A percentile compares a stretch with the other conserved stretches of the same genome.
Conservation (phyloP, 495 filamentous ascomycete genomes). For the Hyaloscypha finlandica region DNA sequence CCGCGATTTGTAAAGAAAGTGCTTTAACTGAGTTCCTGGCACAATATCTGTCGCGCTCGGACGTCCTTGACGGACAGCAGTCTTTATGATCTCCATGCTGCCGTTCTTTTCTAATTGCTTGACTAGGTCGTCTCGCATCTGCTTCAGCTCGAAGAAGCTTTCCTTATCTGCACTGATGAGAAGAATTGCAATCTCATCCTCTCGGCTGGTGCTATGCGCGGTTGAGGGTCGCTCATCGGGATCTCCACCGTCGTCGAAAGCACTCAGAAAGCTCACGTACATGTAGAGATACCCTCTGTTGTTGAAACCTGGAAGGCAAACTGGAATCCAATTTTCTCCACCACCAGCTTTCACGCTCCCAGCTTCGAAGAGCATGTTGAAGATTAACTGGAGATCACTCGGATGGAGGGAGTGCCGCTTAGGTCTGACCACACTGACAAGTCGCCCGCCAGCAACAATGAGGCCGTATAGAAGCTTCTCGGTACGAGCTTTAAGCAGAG, state of each 20-base stretch:
- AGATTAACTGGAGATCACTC: slow-evolving; percentile 92
- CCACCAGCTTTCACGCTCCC: slow-evolving; percentile 81
- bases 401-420: slow-evolving; percentile 96
- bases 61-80: slow-evolving; percentile 70
- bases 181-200: slow-evolving; percentile 85
- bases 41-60: slow-evolving; percentile 72
- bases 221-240: slow-evolving; percentile 18
- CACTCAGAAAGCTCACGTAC: slow-evolving; percentile 88
- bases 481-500: slow-evolving; percentile 74
- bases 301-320: slow-evolving; percentile 97
- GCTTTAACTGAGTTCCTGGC: slow-evolving; percentile 74
- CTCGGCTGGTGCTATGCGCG: slow-evolving; percentile 27
- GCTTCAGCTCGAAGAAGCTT: slow-evolving; percentile 84
- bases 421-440: slow-evolving; percentile 92
- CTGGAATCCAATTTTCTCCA: slow-evolving; percentile 95
- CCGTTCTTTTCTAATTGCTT: slow-evolving; percentile 73
- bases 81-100: slow-evolving; percentile 71
- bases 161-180: slow-evolving; percentile 93
- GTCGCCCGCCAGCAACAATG: slow-evolving; percentile 88
- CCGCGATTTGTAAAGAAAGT: slow-evolving; percentile 93
- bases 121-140: slow-evolving; percentile 81
- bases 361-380: slow-evolving; percentile 99
- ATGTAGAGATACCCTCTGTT: slow-evolving; percentile 97
- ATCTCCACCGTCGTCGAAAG: slow-evolving; percentile 23
- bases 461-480: slow-evolving; percentile 86